Evolutionary conservation across 1,284 basidiomycete genomes (phyloP).

Genomic region (Anthracocystis setariae): DNA sequence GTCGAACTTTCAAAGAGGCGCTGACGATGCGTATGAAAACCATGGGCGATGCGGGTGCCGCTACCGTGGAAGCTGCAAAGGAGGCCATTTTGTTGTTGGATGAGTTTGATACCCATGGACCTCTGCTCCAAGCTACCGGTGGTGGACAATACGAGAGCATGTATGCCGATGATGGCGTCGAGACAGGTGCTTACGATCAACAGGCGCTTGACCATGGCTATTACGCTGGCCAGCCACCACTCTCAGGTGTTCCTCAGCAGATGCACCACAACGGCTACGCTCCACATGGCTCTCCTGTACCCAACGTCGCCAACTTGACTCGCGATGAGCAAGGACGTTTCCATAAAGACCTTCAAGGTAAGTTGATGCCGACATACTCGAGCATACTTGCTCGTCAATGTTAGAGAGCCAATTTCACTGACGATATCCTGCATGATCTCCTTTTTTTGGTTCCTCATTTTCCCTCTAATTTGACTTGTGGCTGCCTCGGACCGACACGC

Average conservation of each 20-base stretch:
- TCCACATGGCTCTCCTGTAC: constrained; percentile 23
- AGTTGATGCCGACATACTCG: constrained; percentile 3
- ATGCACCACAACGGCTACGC: constrained; percentile 17
- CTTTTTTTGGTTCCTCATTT: background rate
- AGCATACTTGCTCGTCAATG: background rate
- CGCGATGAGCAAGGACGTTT: constrained; percentile 44
- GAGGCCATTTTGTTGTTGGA: constrained; percentile 67
- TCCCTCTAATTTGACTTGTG: background rate
- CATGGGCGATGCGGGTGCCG: constrained; percentile 68
- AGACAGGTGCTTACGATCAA: constrained; percentile 37
- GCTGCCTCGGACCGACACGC: constrained; percentile 3
- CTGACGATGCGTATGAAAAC: constrained; percentile 69
- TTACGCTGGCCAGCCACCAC: constrained; percentile 24
- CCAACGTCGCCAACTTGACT: constrained; percentile 33
- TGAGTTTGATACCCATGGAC: constrained; percentile 64
- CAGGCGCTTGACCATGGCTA: constrained; percentile 36
- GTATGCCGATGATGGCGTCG: constrained; percentile 42
- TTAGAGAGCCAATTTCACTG: constrained; percentile 9
- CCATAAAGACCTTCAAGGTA: constrained; percentile 47
- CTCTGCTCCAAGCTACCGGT: constrained; percentile 45
- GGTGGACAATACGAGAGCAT: constrained; percentile 55
- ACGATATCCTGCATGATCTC: constrained; percentile 11
- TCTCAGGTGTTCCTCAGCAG: constrained; percentile 17
- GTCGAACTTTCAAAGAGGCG: constrained; percentile 69
- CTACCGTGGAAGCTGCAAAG: constrained; percentile 68